Evolutionary conservation across 1,284 basidiomycete genomes (phyloP).

Genomic region (Singerocomus inundabilis): DNA sequence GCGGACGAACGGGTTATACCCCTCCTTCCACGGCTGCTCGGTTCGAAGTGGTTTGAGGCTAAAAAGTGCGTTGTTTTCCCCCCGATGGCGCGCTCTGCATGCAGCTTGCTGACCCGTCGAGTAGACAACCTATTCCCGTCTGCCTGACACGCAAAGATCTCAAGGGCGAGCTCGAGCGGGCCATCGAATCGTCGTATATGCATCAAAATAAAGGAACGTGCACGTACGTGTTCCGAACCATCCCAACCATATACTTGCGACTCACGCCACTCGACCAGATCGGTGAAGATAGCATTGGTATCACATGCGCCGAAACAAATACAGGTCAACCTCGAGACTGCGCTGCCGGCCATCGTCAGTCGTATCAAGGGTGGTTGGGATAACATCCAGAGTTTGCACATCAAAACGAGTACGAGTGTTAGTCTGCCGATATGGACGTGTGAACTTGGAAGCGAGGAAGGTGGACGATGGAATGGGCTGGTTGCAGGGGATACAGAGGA

Average conservation of each 20-base stretch:
- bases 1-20: slow-evolving; percentile 90
- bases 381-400: slow-evolving; percentile 86
- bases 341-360: slow-evolving; percentile 75
- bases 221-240: slow-evolving; percentile 55
- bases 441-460: slow-evolving; percentile 58
- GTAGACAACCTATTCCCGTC: slow-evolving; percentile 91
- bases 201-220: slow-evolving; percentile 91
- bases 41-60: slow-evolving; percentile 88
- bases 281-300: slow-evolving; percentile 82
- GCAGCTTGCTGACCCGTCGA: slow-evolving; percentile 6
- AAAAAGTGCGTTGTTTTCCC: slow-evolving; percentile 77
- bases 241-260: not conserved
- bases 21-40: slow-evolving; percentile 84
- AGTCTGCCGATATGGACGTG: slow-evolving; percentile 90
- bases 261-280: slow-evolving; percentile 43
- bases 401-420: slow-evolving; percentile 88
- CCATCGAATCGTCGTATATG: slow-evolving; percentile 92
- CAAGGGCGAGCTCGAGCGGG: slow-evolving; percentile 86
- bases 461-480: slow-evolving; percentile 62
- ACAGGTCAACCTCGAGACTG: slow-evolving; percentile 75
- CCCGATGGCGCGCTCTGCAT: not conserved
- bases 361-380: slow-evolving; percentile 84
- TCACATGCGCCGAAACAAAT: slow-evolving; percentile 75
- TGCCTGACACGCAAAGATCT: slow-evolving; percentile 83
- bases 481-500: slow-evolving; percentile 33